These are phyloP conservation scores for Paramecium sexaurelia DNA, from an alignment of 73 alveolate genomes.

Conservation along the genomic window DNA sequence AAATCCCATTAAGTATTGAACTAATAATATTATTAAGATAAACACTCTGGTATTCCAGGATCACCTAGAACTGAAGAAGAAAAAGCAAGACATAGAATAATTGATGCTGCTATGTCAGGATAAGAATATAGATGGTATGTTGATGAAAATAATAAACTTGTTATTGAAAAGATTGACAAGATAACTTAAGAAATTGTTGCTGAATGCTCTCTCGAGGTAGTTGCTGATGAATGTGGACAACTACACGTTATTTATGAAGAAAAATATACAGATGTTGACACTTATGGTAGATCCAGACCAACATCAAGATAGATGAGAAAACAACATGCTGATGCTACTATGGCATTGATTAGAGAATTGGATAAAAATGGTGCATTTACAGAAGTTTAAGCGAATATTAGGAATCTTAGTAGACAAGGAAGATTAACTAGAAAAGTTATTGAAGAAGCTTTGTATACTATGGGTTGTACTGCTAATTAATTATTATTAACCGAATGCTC, in stretches of 20 bases:
- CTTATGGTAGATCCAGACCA: slow-evolving; percentile 35
- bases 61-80: slow-evolving; percentile 55
- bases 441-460: not conserved
- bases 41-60: slow-evolving; percentile 60
- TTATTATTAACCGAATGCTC: not conserved
- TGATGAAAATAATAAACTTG: not conserved
- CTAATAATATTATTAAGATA: not conserved
- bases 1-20: slow-evolving; percentile 11
- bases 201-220: not conserved
- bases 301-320: not conserved
- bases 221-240: slow-evolving; percentile 41
- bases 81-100: slow-evolving; percentile 41
- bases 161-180: not conserved
- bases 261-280: not conserved
- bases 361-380: slow-evolving; percentile 1
- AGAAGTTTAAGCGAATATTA: not conserved
- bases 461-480: slow-evolving; percentile 44
- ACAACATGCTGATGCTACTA: not conserved
- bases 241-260: not conserved
- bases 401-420: not conserved
- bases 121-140: slow-evolving; percentile 35
- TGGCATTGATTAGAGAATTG: slow-evolving; percentile 8
- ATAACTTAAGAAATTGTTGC: slow-evolving; percentile 5
- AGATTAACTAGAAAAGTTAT: slow-evolving; percentile 45
- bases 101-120: slow-evolving; percentile 41